A percentile compares a stretch with the other conserved stretches of the same genome.
These are phyloP conservation scores for Chrysophaeum taylorii DNA, from an alignment of 352 stramenopile species.

Conservation along the genomic window DNA sequence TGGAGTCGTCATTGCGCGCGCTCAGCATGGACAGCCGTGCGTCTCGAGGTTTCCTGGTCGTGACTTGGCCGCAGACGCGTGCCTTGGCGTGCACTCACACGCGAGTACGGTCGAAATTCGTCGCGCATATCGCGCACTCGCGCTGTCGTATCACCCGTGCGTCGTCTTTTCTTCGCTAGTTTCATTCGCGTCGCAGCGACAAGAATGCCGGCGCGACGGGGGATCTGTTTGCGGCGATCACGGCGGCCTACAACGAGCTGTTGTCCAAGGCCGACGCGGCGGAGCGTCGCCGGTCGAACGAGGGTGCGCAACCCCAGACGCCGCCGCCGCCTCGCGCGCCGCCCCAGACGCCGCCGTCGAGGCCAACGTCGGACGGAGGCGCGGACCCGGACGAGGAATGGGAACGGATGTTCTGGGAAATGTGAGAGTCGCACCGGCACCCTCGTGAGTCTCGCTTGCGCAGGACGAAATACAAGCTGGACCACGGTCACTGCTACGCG, in stretches of 20 bases:
- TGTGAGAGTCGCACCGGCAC: too few species aligned
- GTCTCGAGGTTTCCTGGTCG: neutral
- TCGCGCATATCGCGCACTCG: neutral
- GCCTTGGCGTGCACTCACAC: neutral
- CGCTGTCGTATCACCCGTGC: neutral
- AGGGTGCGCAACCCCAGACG: neutral
- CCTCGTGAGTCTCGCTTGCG: too few species aligned
- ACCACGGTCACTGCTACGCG: slow-evolving; percentile 4
- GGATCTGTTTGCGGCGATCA: slow-evolving; percentile 7
- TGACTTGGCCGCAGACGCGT: neutral
- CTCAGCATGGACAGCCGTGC: neutral
- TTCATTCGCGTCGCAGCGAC: too few species aligned
- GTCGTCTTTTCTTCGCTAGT: too few species aligned
- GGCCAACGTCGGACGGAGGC: neutral
- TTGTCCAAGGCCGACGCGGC: neutral
- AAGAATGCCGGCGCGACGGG: neutral
- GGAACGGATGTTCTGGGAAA: neutral
- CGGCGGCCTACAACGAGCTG: neutral
- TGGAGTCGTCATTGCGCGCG: neutral
- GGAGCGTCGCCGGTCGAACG: neutral
- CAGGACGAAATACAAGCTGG: neutral
- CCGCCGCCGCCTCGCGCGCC: neutral
- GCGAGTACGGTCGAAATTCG: neutral
- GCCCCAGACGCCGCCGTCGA: neutral
- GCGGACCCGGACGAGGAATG: neutral